phyloP scores from a whole-genome alignment of 768 basidiomycete genomes.

The Boletus reticulatus region DNA sequence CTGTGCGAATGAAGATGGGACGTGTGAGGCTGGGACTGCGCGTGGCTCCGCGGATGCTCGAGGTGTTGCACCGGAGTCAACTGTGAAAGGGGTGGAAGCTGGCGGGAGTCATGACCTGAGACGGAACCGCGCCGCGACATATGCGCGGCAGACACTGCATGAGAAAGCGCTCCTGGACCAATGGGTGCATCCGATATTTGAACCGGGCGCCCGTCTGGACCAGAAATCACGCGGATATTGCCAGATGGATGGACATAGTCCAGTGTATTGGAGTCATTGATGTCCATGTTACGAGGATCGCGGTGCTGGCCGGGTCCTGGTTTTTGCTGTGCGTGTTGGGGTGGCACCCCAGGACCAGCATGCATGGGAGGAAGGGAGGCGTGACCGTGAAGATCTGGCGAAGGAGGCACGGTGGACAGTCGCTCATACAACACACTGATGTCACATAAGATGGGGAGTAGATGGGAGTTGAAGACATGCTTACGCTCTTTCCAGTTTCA shows the following conservation, averaged over 20 bases:
- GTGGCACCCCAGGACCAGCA: slow-evolving; percentile 35
- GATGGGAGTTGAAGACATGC: slow-evolving; percentile 35
- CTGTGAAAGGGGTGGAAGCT: slow-evolving; percentile 48
- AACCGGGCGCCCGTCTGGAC: slow-evolving; percentile 48
- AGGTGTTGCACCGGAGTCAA: slow-evolving; percentile 44
- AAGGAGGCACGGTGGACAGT: slow-evolving; percentile 57
- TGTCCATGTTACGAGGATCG: slow-evolving; percentile 41
- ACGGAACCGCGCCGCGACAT: slow-evolving; percentile 43
- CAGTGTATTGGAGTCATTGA: slow-evolving; percentile 45
- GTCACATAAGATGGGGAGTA: slow-evolving; percentile 25
- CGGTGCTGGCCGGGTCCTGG: slow-evolving; percentile 26
- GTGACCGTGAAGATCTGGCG: slow-evolving; percentile 48
- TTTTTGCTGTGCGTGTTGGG: slow-evolving; percentile 30
- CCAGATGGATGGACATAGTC: slow-evolving; percentile 53
- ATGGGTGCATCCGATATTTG: slow-evolving; percentile 49
- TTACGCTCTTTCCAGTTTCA: slow-evolving; percentile 87
- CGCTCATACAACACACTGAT: slow-evolving; percentile 76
- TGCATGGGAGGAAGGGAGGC: slow-evolving; percentile 33
- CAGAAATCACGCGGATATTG: slow-evolving; percentile 44
- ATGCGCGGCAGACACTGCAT: slow-evolving; percentile 36
- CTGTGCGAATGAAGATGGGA: slow-evolving; percentile 43
- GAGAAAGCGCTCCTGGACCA: slow-evolving; percentile 41
- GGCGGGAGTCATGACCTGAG: slow-evolving; percentile 45
- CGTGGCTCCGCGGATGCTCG: slow-evolving; percentile 32
- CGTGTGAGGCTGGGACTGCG: slow-evolving; percentile 37